Base-by-base conservation (phyloP, 2,329 filamentous ascomycete species). In the Diaporthe destruens region DNA sequence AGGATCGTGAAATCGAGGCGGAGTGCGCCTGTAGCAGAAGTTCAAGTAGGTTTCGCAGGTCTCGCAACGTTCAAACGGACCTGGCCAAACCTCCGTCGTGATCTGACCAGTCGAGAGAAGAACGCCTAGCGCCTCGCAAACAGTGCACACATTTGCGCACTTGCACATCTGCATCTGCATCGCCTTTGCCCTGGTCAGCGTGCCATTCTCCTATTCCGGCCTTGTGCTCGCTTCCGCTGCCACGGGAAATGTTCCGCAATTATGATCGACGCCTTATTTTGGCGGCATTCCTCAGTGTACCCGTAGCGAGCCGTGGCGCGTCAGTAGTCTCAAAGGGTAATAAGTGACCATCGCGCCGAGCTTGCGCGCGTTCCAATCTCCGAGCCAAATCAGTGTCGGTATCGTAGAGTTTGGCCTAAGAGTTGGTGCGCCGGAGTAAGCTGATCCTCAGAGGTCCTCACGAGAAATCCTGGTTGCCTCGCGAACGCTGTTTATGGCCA, bases 321-420 rank as follows among this genome's bases (percentile, higher is more conserved):
- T n/a, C 61, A 65, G 44, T 66, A 53, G 61, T 66, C 53, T 53
- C 47, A 5, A 20, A 20, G 32, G 47, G 61, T 49, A 12, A 53
- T 49, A 12, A 53, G 32, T 29, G 47, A 39, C 44, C 61, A 66
- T 66, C 61, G 61, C 61, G 61, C 61, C 61, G 61, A 66, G 61
- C 44, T 66, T 66, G 47, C 61, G 53, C 47, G 14, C 39, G 61
- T 53, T 66, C 47, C 61, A 25, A 66, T 66, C 61, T 66, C 61
- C 61, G 61, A 66, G 61, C 61, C 39, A 66, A 66, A 49, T 53
- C 29, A 44, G 39, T 53, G 44, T 51, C 61, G 44, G n/a, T 65
- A 51, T 65, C 5, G 44, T 66, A 66, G 61, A 66, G 61, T 66
- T 66, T 66, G 61, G 61, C 47, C 61, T 66, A 66, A 47, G 32